Evolutionary conservation across 345 rosid genomes (phyloP), one percentile per base, ranked within the genome.

Genomic region (Rhodamnia rubescens): DNA sequence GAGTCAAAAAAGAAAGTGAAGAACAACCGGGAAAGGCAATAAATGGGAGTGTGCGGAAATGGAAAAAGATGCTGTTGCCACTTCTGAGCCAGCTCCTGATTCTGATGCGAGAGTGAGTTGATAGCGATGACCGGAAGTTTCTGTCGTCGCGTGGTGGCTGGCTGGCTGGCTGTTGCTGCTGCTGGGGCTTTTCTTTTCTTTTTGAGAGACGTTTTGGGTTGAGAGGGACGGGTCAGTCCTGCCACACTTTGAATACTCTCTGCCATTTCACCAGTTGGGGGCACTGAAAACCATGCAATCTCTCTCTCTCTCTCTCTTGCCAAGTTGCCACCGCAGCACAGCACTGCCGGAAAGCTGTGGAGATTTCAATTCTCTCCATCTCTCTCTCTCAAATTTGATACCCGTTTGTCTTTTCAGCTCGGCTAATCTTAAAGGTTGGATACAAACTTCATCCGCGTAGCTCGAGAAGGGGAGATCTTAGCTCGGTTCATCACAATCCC

Each of bases 221-320:
- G 86, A 85, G 86, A 86, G 85, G 74, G 88, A 86, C 88, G 50
- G 58, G 81, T 86, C 88, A 86, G 54, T 59, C 87, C 87, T 16
- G 78, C 52, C 56, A 53, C 57, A 50, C 50, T 82, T 64, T 56
- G 57, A 59, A 52, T 59, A 44, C 86, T 75, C 51, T 22, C 83
- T 14, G 42, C 59, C 50, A n/a, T 36, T 44, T 49, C 36, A 24
- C 53, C 82, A 64, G 82, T 20, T 86, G 83, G 59, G 87, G 92
- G 97, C 97, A 94, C 97, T 93, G 96, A 94, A 94, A 94, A 92
- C 88, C 92, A 94, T 93, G 95, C 89, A 51, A 50, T 58, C 82
- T 27, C 50, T 74, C 21, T 27, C 47, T 69, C 50, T 20, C n/a
- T 12, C 42, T 50, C 55, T 81, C 55, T 6, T 21, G 5, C 55